phyloP scores from a whole-genome alignment of 352 stramenopile genomes.

The Pythium monospermum region DNA sequence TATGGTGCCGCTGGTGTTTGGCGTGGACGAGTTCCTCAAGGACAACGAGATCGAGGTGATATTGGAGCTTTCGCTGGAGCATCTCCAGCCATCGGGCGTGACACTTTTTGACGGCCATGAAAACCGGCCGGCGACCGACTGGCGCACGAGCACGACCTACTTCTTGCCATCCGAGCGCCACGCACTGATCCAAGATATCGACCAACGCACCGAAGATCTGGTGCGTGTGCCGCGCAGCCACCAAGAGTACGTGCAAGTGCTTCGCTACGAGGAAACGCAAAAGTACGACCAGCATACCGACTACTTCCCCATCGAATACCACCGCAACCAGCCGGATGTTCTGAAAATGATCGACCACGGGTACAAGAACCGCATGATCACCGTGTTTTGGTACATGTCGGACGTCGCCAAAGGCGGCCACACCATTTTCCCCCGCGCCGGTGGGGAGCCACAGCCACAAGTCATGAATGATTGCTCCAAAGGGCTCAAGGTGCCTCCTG shows the following conservation, averaged over 20 bases:
- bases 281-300: constrained; percentile 75
- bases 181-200: constrained; percentile 39
- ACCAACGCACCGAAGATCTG: constrained; percentile 52
- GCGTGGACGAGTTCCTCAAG: constrained; percentile 60
- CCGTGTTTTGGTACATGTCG: constrained; percentile 84
- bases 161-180: constrained; percentile 50
- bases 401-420: constrained; percentile 60
- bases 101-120: constrained; percentile 59
- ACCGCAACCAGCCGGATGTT: constrained; percentile 36
- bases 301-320: constrained; percentile 43
- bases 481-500: constrained; percentile 48
- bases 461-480: constrained; percentile 57
- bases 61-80: constrained; percentile 53
- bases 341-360: constrained; percentile 54
- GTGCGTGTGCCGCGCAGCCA: constrained; percentile 51
- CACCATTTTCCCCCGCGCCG: constrained; percentile 62
- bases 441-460: constrained; percentile 30
- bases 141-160: constrained; percentile 73
- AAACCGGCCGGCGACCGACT: constrained; percentile 53
- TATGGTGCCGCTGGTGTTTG: constrained; percentile 63
- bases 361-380: constrained; percentile 84
- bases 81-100: constrained; percentile 54
- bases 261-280: constrained; percentile 65
- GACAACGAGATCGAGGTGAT: constrained; percentile 73
- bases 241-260: constrained; percentile 66